Base-by-base conservation (phyloP, 208 protist species). In the Angomonas ambiguus region DNA sequence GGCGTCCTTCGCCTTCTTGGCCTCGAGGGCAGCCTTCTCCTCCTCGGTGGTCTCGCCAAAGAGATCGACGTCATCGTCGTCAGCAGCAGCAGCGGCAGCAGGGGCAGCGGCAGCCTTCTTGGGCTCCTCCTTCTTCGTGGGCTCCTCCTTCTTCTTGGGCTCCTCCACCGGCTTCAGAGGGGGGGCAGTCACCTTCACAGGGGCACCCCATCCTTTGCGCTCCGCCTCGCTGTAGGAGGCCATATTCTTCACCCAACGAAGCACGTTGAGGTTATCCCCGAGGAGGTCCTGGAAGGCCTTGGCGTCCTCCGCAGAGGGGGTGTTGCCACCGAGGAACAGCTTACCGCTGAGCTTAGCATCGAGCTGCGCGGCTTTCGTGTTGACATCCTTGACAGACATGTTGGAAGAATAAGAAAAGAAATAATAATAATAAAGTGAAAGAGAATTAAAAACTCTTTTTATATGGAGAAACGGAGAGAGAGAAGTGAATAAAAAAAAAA, bases 61-160 rank as follows among this genome's bases (percentile, higher is more conserved):
- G 22, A 96, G 80, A 67, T 96, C 91, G 59, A 96, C 84, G 72
- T 94, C 91, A 56, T 96, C 91, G 59, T 96, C 91, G 18, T 89
- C 85, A 8, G 0, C 84, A 3, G 69, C 73, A 22, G 76, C 64
- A 13, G 76, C 77, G 45, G 67, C 76, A 62, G 60, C 60, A 74
- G 79, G 56, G 75, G 74, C 32, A 25, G 2, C 5, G 49, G n/a
- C 16, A 27, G 66, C 18, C 30, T 60, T 66, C 6, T 51, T 51
- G 3, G 25, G 55, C 58, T 71, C 76, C 70, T 77, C 73, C 42
- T 42, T 58, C 10, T 58, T 55, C 24, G 77, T 59, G 22, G 92
- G 8, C 59, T 75, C 69, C 8, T 90, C 85, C 41, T 33, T n/a
- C 18, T 67, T 41, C 0, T 56, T 59, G 8, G 65, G 24, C n/a